A percentile compares a stretch with the other conserved stretches of the same genome.
Evolutionary conservation across 2,329 filamentous ascomycete genomes (phyloP).

Genomic region (Thelonectria rubi): DNA sequence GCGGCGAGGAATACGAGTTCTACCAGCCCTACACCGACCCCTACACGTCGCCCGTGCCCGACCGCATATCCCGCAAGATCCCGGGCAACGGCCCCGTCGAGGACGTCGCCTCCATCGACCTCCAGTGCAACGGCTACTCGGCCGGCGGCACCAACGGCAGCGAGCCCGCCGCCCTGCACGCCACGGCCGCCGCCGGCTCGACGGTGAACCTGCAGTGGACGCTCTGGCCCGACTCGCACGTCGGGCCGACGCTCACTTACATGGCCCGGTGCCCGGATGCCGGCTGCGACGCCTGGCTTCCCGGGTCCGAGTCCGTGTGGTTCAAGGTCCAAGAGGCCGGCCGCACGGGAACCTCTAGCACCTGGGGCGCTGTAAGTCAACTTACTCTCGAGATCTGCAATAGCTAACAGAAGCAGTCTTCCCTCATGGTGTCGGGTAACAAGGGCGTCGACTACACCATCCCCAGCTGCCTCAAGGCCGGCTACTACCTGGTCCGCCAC

Average conservation of each 20-base stretch:
- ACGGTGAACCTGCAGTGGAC: conserved; percentile 65
- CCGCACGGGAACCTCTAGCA: conserved; percentile 59
- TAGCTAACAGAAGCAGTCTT: conserved; percentile 41
- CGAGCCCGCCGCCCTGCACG: conserved; percentile 62
- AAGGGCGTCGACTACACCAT: conserved; percentile 61
- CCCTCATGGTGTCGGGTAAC: conserved; percentile 57
- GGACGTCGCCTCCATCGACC: conserved; percentile 60
- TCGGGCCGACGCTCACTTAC: conserved; percentile 66
- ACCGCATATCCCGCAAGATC: conserved; percentile 65
- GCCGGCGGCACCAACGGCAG: conserved; percentile 59
- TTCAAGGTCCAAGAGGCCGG: conserved; percentile 64
- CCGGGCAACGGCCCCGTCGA: conserved; percentile 67
- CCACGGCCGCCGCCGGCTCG: conserved; percentile 61
- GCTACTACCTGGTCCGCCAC: conserved; percentile 67
- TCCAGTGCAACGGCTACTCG: conserved; percentile 65
- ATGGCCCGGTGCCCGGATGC: conserved; percentile 66
- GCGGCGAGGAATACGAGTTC: conserved; percentile 46
- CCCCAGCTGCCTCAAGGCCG: conserved; percentile 59
- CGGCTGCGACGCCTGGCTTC: conserved; percentile 60
- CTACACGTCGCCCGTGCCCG: conserved; percentile 53
- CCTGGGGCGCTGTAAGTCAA: conserved; percentile 54
- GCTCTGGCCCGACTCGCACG: conserved; percentile 58
- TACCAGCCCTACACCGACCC: conserved; percentile 54
- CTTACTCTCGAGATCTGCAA: neutral
- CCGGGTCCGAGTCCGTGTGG: conserved; percentile 61